Base-by-base conservation (phyloP, 2,329 filamentous ascomycete species). In the Scedosporium aurantiacum region DNA sequence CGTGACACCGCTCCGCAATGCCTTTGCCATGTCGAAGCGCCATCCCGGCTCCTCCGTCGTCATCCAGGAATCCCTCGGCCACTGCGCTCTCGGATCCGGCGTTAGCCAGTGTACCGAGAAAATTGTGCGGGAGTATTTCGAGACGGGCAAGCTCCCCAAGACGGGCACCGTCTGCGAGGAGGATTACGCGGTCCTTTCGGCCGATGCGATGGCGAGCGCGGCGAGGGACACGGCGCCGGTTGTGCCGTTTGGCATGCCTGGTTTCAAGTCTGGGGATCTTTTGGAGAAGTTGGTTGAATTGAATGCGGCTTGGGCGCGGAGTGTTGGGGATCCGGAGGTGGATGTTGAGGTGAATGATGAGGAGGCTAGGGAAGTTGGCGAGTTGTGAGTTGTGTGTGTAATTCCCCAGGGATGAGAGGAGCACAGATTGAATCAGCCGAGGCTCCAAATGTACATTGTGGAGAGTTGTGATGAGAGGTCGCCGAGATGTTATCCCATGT, bases 1-100 rank as follows among this genome's bases (percentile, higher is more conserved):
- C 12, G 74, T 79, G 10, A 80, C 78, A 27, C 78, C 78, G 4
- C 64, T 76, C 43, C 58, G 72, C 62, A 72, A 77, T 68, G 69
- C 75, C 43, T 67, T 63, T 5, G 62, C 60, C 37, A 71, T 70
- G 66, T 64, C 68, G 5, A 58, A 54, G 40, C 21, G 57, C 5
- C 70, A 73, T 55, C 68, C 68, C 1, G 69, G 68, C 16, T 65
- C 72, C 1, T 63, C 63, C 1, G 64, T 74, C 10, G 62, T 72
- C 23, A 62, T 73, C 4, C 68, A 71, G 47, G 68, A 73, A 40
- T 63, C 61, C 18, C 61, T 69, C 5, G 72, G 70, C 1, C 72
- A 74, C 52, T 66, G 65, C n/a, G 65, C 67, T 1, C 2, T 66
- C 1, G 25, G 47, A 0, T 58, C 62, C 0, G 61, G 57, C 1